A percentile compares a stretch with the other conserved stretches of the same genome.
Evolutionary conservation across 345 rosid genomes (phyloP).

Genomic region (Psidium guajava): DNA sequence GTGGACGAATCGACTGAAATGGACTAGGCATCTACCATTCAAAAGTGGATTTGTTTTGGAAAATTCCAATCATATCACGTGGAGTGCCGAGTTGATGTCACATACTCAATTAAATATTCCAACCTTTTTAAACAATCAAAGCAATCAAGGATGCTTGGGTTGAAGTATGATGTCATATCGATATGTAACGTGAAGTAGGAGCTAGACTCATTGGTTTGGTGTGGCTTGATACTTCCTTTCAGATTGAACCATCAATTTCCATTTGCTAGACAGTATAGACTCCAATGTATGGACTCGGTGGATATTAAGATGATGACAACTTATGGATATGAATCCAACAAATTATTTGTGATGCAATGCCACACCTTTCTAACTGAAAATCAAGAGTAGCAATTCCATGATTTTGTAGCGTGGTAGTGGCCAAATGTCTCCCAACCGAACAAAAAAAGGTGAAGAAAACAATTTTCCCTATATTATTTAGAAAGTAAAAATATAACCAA

Average conservation of each 20-base stretch:
- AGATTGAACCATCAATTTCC: neutral
- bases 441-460: no score
- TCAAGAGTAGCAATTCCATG: no score
- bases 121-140: no score
- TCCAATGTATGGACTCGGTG: neutral
- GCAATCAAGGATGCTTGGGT: no score
- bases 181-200: neutral
- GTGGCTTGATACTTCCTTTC: neutral
- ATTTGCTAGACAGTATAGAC: no score
- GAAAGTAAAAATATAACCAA: no score
- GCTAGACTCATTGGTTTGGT: neutral
- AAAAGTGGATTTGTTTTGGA: neutral
- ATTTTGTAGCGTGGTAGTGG: no score
- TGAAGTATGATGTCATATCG: no score
- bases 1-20: neutral
- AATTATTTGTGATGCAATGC: neutral
- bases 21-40: neutral
- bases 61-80: neutral
- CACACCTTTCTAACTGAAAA: neutral
- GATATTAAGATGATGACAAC: neutral
- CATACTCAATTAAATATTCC: no score
- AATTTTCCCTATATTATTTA: no score
- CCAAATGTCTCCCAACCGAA: no score
- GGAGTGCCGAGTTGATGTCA: neutral
- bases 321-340: neutral